Evolutionary conservation across 2,329 filamentous ascomycete genomes (phyloP), one percentile per base, ranked within the genome.

Genomic region (Zymoseptoria brevis): DNA sequence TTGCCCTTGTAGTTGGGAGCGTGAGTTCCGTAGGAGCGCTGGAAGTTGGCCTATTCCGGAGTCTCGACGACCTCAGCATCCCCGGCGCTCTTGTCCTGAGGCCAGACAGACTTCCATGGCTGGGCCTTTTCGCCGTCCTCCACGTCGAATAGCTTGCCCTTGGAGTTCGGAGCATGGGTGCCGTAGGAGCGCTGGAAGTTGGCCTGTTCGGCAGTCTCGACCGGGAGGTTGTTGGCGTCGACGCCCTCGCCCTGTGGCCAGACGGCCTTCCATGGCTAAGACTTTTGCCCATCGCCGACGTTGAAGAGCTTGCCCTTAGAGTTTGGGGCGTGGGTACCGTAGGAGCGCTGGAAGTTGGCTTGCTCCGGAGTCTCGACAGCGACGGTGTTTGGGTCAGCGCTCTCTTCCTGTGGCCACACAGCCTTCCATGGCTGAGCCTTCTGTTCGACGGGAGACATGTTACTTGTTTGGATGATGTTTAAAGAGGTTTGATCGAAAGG

Each of bases 351-450:
- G n/a, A 52, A 21, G 41, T 59, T 56, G 29, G 56, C 21, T 49
- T 59, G n/a, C 48, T 59, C 53, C 6, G 57, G 53, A 8, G 21
- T 48, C 30, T 29, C 16, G 16, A 50, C 48, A 11, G 41, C 22
- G 6, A 52, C 26, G 45, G 45, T 19, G 19, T 50, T 50, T 2
- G 19, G 9, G 3, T 11, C 26, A 21, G 48, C 16, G 26, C 8
- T 29, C 26, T 29, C 26, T 8, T 29, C 26, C 19, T 55, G 53
- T 19, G 53, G 57, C 22, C 50, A 56, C 30, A 48, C 50, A 9
- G 53, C 49, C 54, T 59, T 59, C 57, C 54, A 59, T 50, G 54
- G 57, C 50, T 59, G 57, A 45, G 26, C 30, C 19, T 56, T 59
- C 22, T 51, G 16, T 21, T 13, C 50, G 50, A 51, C 50, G 2